A percentile compares a stretch with the other conserved stretches of the same genome.
These are phyloP conservation scores for Gaeumannomyces sp. DNA, from an alignment of 2,329 filamentous ascomycete species.

Conservation along the genomic window DNA sequence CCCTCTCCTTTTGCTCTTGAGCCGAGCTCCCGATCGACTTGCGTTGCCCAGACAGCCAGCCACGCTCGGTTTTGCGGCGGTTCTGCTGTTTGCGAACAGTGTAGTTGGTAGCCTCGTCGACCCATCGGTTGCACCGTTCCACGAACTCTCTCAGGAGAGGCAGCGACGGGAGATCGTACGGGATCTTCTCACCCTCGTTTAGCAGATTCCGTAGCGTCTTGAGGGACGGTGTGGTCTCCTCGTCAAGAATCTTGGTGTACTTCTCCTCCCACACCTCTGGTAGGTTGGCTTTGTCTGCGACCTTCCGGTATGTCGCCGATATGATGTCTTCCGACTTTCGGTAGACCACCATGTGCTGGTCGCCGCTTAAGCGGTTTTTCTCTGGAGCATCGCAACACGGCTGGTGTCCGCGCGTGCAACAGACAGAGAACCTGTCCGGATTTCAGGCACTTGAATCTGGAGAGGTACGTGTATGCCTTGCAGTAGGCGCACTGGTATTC, in stretches of 20 bases:
- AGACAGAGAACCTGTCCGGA: slow-evolving; percentile 79
- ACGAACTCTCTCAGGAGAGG: slow-evolving; percentile 82
- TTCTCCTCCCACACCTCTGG: slow-evolving; percentile 90
- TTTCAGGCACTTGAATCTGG: slow-evolving; percentile 78
- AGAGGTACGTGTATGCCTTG: slow-evolving; percentile 87
- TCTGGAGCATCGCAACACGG: slow-evolving; percentile 71
- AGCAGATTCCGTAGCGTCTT: slow-evolving; percentile 80
- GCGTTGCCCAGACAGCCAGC: slow-evolving; percentile 67
- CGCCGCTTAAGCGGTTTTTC: slow-evolving; percentile 59
- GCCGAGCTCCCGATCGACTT: slow-evolving; percentile 54
- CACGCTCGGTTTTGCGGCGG: slow-evolving; percentile 87
- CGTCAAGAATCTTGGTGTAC: slow-evolving; percentile 75
- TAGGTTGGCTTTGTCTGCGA: slow-evolving; percentile 77
- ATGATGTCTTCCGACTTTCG: slow-evolving; percentile 71
- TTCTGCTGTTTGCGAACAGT: slow-evolving; percentile 97
- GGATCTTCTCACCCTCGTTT: slow-evolving; percentile 92
- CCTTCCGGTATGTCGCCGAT: slow-evolving; percentile 60
- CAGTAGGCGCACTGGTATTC: slow-evolving; percentile 89
- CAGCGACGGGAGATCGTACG: slow-evolving; percentile 79
- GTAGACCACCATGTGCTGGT: slow-evolving; percentile 69
- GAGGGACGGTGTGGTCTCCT: slow-evolving; percentile 76
- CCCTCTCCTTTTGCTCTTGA: slow-evolving; percentile 75
- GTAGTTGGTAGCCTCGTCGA: slow-evolving; percentile 93
- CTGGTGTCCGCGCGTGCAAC: slow-evolving; percentile 69
- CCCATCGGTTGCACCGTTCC: slow-evolving; percentile 94